Evolutionary conservation across 176 grass and related monocot genomes (phyloP), one percentile per base, ranked within the genome.

Genomic region (Chloris gayana): DNA sequence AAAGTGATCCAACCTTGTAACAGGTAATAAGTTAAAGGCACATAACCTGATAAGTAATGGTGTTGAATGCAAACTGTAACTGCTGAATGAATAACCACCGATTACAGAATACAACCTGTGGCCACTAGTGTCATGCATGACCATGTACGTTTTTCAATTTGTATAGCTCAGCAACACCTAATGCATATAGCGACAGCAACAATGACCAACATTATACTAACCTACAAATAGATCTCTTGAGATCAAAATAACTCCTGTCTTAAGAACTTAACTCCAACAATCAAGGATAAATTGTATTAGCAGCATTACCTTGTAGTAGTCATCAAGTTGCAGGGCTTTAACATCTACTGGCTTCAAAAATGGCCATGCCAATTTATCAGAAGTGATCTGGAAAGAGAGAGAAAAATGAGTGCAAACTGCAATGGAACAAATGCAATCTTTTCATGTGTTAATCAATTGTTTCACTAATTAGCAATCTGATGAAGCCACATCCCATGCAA

Each of bases 331-430:
- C 69, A 94, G 90, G 11, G 45, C 82, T 81, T 89, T 79, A 73
- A 89, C 90, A 81, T 98, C 95, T 64, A 98, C 95, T 6, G 95
- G 95, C 4, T 91, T 30, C 83, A 92, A 62, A 90, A 98, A 94
- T 69, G 90, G 95, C 39, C 57, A 62, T 6, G 95, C 86, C 86
- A 84, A 87, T 75, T 91, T 82, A 67, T 94, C 70, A 77, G 73
- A 79, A 32, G 86, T 91, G 69, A 98, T 87, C 94, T 97, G 84
- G 46, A 86, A 69, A 33, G 76, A 82, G 58, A 79, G 46, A 60
- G 38, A 73, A 9, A 50, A 74, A 4, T 84, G 60, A 87, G 79
- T 80, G 53, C 37, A 70, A 80, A 32, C 54, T 53, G 14, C 44
- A 82, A 73, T 39, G 39, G 1, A 14, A 79, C 21, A 85, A 74